Evolutionary conservation across 140 eudicot species (phyloP).

Genomic region (Erigeron philadelphicus): DNA sequence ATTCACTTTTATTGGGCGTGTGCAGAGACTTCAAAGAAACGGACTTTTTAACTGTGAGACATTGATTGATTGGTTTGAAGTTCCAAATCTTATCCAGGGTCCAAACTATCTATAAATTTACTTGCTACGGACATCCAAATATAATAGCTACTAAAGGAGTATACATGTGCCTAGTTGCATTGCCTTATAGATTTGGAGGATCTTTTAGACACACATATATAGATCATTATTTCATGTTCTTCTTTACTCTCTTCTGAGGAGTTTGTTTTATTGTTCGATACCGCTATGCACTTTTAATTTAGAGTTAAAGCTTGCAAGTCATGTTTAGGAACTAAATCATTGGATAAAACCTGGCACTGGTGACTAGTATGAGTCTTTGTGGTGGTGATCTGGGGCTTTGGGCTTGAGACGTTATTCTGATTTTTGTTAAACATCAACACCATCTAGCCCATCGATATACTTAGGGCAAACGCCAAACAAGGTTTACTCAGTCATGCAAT

Average conservation of each 20-base stretch:
- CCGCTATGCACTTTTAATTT: too few species aligned
- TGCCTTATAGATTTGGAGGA: neutral
- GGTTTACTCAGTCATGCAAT: too few species aligned
- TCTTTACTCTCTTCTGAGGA: constrained; percentile 7
- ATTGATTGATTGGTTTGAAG: constrained; percentile 9
- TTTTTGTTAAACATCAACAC: neutral
- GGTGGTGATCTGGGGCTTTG: too few species aligned
- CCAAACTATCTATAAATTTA: constrained; percentile 1
- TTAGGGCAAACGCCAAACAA: too few species aligned
- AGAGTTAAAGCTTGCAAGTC: too few species aligned
- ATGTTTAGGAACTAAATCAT: too few species aligned
- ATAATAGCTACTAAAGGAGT: neutral
- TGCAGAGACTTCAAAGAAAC: constrained; percentile 89
- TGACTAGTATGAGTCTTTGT: too few species aligned
- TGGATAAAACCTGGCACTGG: too few species aligned
- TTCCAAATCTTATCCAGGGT: constrained; percentile 13
- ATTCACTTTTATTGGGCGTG: constrained; percentile 77
- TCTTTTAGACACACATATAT: too few species aligned
- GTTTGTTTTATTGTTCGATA: too few species aligned
- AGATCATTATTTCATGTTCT: neutral
- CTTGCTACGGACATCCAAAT: neutral
- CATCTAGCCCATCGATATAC: neutral
- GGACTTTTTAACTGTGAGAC: constrained; percentile 70
- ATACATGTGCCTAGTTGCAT: neutral
- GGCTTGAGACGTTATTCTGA: neutral